Conservation (phyloP, 2,329 filamentous ascomycete species). For the Neophaeococcomyces aloes region DNA sequence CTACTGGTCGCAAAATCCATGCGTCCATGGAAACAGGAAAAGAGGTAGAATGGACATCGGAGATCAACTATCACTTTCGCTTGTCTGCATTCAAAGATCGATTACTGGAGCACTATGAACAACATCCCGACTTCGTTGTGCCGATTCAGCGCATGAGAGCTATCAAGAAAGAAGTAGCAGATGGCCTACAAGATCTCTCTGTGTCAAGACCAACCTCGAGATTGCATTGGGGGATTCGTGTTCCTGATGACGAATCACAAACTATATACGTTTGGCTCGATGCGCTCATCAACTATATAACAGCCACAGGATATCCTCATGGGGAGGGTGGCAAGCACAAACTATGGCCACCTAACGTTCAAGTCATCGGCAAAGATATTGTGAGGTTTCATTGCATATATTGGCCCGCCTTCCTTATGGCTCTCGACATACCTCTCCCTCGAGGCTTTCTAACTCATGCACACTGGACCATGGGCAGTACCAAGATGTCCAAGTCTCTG, state of each 20-base stretch:
- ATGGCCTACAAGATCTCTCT: slow-evolving; percentile 75
- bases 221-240: slow-evolving; percentile 76
- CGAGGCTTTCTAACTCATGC: slow-evolving; percentile 76
- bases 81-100: slow-evolving; percentile 71
- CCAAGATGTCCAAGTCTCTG: slow-evolving; percentile 93
- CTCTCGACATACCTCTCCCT: slow-evolving; percentile 67
- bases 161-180: slow-evolving; percentile 63
- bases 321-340: slow-evolving; percentile 51
- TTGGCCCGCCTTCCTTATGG: slow-evolving; percentile 94
- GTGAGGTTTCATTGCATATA: slow-evolving; percentile 91
- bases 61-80: slow-evolving; percentile 90
- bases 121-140: slow-evolving; percentile 67
- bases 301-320: slow-evolving; percentile 74
- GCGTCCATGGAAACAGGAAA: slow-evolving; percentile 76
- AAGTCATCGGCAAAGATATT: slow-evolving; percentile 95
- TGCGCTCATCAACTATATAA: slow-evolving; percentile 87
- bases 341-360: slow-evolving; percentile 83
- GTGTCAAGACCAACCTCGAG: slow-evolving; percentile 72
- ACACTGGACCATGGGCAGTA: slow-evolving; percentile 85
- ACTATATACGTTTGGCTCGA: slow-evolving; percentile 99
- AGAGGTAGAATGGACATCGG: slow-evolving; percentile 87
- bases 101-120: slow-evolving; percentile 66
- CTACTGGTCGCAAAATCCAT: slow-evolving; percentile 74
- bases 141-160: slow-evolving; percentile 65
- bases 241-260: slow-evolving; percentile 72